These are phyloP conservation scores for Aspergillus tubingensis DNA, from an alignment of 2,329 filamentous ascomycete species.

Conservation along the genomic window DNA sequence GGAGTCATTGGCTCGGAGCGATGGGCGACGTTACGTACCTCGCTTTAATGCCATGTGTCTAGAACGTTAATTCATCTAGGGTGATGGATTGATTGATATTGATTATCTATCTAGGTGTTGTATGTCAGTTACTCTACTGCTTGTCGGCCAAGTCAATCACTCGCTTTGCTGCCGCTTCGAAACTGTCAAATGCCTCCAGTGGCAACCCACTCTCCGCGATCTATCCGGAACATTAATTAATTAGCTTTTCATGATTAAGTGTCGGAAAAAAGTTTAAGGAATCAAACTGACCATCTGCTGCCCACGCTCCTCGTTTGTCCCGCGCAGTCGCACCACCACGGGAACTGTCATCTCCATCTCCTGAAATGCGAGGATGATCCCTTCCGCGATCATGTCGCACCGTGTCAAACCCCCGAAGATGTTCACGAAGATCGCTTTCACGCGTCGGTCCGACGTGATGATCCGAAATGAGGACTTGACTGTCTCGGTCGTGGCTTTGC, in stretches of 20 bases:
- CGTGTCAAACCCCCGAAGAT: slow-evolving; percentile 71
- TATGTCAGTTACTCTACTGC: not conserved
- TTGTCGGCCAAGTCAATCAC: slow-evolving; percentile 59
- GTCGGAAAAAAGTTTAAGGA: not conserved
- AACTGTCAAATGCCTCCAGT: slow-evolving; percentile 71
- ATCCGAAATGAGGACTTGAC: slow-evolving; percentile 76
- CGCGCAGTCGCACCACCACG: slow-evolving; percentile 74
- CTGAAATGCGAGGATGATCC: slow-evolving; percentile 70
- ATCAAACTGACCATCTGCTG: slow-evolving; percentile 58
- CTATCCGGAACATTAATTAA: slow-evolving; percentile 28
- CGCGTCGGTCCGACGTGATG: slow-evolving; percentile 69
- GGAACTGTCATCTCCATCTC: slow-evolving; percentile 68
- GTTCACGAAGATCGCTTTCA: slow-evolving; percentile 72
- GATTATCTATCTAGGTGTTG: not conserved
- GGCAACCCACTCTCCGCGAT: slow-evolving; percentile 68
- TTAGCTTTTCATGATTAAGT: slow-evolving; percentile 8
- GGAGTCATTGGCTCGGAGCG: no score
- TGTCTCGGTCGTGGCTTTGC: slow-evolving; percentile 80
- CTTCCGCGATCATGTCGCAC: slow-evolving; percentile 79
- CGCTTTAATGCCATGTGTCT: not conserved
- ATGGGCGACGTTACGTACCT: not conserved
- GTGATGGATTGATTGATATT: no score
- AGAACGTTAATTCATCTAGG: no score
- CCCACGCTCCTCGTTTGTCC: slow-evolving; percentile 72
- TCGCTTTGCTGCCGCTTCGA: slow-evolving; percentile 70